phyloP scores from a whole-genome alignment of 441 rosid genomes.

The Gossypium gossypioides region DNA sequence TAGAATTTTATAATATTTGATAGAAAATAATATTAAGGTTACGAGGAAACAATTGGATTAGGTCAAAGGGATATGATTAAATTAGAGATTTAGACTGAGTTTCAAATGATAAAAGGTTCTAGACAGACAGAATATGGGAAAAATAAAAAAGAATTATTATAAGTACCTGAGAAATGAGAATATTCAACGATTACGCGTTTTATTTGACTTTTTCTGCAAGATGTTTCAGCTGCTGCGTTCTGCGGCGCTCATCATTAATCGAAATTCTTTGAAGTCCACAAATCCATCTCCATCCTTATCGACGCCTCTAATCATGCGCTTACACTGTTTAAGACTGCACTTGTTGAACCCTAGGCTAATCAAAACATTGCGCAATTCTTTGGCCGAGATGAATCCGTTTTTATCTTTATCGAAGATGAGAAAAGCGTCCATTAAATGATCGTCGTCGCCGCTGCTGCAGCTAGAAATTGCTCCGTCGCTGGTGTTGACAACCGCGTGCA shows the following conservation, averaged over 20 bases:
- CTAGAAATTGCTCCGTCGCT: too few relatives aligned
- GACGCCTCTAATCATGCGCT: conserved; percentile 35
- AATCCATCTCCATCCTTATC: conserved; percentile 46
- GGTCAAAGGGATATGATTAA: too few relatives aligned
- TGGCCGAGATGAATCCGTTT: conserved; percentile 42
- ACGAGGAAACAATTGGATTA: too few relatives aligned
- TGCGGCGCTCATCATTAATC: conserved; percentile 28
- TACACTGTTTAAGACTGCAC: conserved; percentile 33
- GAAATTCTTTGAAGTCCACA: conserved; percentile 42
- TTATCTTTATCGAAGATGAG: conserved; percentile 29
- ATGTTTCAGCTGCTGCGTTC: conserved; percentile 11
- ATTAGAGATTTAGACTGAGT: not conserved
- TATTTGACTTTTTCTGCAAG: not conserved
- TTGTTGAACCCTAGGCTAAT: conserved; percentile 24
- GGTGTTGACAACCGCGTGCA: conserved; percentile 14
- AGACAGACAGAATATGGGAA: not conserved
- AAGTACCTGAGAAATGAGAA: not conserved
- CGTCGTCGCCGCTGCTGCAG: conserved; percentile 1
- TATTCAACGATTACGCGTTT: conserved; percentile 11
- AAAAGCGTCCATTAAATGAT: conserved; percentile 36
- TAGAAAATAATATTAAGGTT: too few relatives aligned
- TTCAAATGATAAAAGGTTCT: not conserved
- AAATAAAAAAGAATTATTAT: not conserved
- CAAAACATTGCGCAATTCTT: conserved; percentile 35
- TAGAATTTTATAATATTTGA: too few relatives aligned